Conservation (phyloP, 176 grass and related monocot genomes). For the Cymbopogon citratus region DNA sequence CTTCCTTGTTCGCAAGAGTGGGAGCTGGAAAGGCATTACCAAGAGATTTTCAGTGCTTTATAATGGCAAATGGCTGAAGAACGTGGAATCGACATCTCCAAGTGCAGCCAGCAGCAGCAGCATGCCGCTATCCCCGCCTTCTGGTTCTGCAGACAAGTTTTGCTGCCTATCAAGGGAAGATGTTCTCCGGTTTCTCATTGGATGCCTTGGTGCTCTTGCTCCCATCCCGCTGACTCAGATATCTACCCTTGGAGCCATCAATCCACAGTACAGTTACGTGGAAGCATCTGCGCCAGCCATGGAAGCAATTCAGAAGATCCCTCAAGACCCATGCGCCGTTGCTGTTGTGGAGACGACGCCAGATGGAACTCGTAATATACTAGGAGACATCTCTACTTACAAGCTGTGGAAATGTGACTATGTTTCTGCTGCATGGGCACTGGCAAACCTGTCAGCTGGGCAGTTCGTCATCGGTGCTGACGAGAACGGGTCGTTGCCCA, state of each 20-base stretch:
- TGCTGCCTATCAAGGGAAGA: conserved; percentile 91
- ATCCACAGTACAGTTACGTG: conserved; percentile 42
- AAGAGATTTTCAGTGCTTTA: conserved; percentile 87
- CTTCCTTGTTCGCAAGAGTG: conserved; percentile 84
- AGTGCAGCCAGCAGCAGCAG: conserved; percentile 35
- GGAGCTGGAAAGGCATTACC: conserved; percentile 65
- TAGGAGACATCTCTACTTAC: conserved; percentile 91
- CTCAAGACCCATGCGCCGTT: conserved; percentile 57
- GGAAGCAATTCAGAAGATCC: conserved; percentile 62
- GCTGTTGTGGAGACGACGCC: conserved; percentile 61
- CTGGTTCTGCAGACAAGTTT: conserved; percentile 44
- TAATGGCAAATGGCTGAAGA: conserved; percentile 88
- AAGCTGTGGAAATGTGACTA: conserved; percentile 97
- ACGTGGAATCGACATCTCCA: conserved; percentile 45
- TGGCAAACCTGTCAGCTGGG: conserved; percentile 71
- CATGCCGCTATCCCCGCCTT: conserved; percentile 14
- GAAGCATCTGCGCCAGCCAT: conserved; percentile 61
- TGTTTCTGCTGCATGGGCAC: conserved; percentile 64
- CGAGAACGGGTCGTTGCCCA: conserved; percentile 38
- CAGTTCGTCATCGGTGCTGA: conserved; percentile 76
- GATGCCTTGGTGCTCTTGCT: conserved; percentile 85
- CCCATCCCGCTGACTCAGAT: conserved; percentile 77
- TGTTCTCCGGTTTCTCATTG: conserved; percentile 80
- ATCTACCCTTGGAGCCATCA: conserved; percentile 68
- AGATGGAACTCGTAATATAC: conserved; percentile 60